phyloP scores from a whole-genome alignment of 2,329 filamentous ascomycete genomes.

The Blastomyces silverae region DNA sequence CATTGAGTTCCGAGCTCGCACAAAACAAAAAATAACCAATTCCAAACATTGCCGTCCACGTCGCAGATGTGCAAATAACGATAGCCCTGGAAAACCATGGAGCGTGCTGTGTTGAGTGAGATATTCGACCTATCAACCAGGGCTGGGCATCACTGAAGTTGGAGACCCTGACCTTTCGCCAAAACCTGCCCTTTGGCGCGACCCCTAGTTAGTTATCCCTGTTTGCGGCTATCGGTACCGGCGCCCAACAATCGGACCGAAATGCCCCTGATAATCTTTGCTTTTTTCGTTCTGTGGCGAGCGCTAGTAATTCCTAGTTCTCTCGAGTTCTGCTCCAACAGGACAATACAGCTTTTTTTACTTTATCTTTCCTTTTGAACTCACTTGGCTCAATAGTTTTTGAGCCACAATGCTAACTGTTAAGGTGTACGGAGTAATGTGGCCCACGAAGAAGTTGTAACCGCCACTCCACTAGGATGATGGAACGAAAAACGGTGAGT shows the following conservation, averaged over 20 bases:
- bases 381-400: not conserved
- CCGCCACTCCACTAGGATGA: not conserved
- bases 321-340: not conserved
- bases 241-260: not conserved
- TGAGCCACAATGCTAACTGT: not conserved
- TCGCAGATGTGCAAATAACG: conserved; percentile 4
- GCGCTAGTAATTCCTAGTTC: not conserved
- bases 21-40: not conserved
- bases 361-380: not conserved
- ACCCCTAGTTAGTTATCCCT: not conserved
- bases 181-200: not conserved
- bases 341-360: not conserved
- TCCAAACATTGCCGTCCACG: not conserved
- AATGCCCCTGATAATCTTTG: conserved; percentile 3
- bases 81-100: not conserved
- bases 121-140: not conserved
- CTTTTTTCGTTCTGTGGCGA: not conserved
- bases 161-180: not conserved
- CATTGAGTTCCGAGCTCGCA: conserved; percentile 5
- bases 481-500: not conserved
- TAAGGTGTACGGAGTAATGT: not conserved
- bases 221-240: not conserved
- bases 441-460: not conserved
- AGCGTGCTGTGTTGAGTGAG: not conserved
- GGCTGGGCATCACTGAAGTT: not conserved